Percentiles rank a stretch among this genome's conserved stretches.
Evolutionary conservation across 352 stramenopile genomes (phyloP).

Genomic region (Thalassiosira mediterranea): DNA sequence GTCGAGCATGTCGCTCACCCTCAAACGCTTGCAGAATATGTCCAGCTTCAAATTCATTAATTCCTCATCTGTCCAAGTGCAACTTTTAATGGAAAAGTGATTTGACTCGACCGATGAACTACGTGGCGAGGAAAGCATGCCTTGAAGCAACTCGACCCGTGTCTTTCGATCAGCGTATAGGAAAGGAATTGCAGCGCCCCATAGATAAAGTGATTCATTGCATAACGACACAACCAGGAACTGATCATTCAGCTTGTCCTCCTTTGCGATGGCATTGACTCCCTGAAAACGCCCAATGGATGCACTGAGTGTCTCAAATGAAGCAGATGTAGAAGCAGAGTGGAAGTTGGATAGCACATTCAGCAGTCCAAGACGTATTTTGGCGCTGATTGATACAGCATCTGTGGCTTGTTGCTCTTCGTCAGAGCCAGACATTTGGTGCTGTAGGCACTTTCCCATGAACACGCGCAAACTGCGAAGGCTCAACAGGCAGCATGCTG

Average conservation of each 20-base stretch:
- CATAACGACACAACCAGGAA: constrained; percentile 57
- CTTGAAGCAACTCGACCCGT: constrained; percentile 57
- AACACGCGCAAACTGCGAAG: constrained; percentile 67
- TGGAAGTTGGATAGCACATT: constrained; percentile 49
- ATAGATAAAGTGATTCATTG: constrained; percentile 64
- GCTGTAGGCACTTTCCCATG: constrained; percentile 44
- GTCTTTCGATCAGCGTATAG: constrained; percentile 59
- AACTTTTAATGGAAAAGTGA: constrained; percentile 8
- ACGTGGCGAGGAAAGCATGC: constrained; percentile 21
- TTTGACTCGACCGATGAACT: neutral
- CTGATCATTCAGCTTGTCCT: constrained; percentile 20
- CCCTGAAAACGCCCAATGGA: constrained; percentile 29
- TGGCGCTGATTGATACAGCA: constrained; percentile 36
- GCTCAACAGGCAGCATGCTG: constrained; percentile 48
- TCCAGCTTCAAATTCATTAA: constrained; percentile 56
- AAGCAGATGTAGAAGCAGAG: constrained; percentile 26
- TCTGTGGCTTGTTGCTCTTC: constrained; percentile 12
- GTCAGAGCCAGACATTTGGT: constrained; percentile 17
- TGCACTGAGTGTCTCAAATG: constrained; percentile 31
- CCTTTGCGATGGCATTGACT: constrained; percentile 2
- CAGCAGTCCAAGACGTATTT: constrained; percentile 35
- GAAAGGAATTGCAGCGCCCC: constrained; percentile 69
- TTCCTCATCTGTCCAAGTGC: constrained; percentile 42
- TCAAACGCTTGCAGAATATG: constrained; percentile 71
- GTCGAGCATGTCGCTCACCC: constrained; percentile 76